Evolutionary conservation across 2,329 filamentous ascomycete genomes (phyloP).

Genomic region (Colletotrichum echinochloae): DNA sequence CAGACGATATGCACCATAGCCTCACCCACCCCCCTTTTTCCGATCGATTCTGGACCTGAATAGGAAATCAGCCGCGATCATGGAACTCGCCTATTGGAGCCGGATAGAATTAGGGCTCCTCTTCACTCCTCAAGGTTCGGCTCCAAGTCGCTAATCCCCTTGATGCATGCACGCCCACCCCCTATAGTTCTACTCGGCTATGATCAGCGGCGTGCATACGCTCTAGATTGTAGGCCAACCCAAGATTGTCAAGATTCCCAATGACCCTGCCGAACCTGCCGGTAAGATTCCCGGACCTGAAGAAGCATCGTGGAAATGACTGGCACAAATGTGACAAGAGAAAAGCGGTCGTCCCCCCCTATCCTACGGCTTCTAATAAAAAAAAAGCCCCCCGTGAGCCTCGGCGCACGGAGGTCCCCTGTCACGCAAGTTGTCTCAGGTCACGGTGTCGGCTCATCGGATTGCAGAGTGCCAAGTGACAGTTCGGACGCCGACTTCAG

Average conservation of each 20-base stretch:
- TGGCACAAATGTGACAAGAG: neutral
- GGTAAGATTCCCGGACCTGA: neutral
- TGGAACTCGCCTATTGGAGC: too few relatives aligned
- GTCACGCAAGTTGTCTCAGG: slow-evolving; percentile 28
- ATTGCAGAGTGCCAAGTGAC: slow-evolving; percentile 9
- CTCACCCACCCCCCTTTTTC: neutral
- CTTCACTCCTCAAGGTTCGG: neutral
- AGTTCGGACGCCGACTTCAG: slow-evolving; percentile 27
- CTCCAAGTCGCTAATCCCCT: neutral
- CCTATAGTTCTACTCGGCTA: too few relatives aligned
- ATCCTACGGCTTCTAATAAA: neutral
- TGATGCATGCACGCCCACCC: neutral
- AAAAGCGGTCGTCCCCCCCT: neutral
- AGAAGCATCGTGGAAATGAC: neutral
- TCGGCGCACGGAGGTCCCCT: slow-evolving; percentile 23
- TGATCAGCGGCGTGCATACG: neutral
- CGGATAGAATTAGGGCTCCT: neutral
- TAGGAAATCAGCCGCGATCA: neutral
- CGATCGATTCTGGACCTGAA: neutral
- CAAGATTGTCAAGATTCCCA: neutral
- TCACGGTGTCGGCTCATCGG: slow-evolving; percentile 10
- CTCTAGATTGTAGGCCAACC: neutral
- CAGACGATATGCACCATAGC: slow-evolving; percentile 18
- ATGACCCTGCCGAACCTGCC: neutral
- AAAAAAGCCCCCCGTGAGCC: neutral